A percentile compares a stretch with the other conserved stretches of the same genome.
These are phyloP conservation scores for Oryza australiensis DNA, from an alignment of 176 grass and related monocot species.

Conservation along the genomic window DNA sequence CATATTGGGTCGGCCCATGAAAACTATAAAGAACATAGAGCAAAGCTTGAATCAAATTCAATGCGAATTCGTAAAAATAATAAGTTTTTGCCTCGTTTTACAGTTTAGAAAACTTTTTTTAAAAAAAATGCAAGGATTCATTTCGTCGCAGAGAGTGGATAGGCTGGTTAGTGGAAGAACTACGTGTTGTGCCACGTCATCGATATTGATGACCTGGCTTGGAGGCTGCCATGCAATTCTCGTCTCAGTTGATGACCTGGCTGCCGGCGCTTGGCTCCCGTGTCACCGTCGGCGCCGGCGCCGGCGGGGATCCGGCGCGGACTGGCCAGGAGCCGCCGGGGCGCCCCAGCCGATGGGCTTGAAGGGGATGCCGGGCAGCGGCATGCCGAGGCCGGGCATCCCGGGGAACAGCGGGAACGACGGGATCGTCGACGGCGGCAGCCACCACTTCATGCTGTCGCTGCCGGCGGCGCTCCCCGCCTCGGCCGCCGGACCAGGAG, in stretches of 20 bases:
- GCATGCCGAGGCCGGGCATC: constrained; percentile 36
- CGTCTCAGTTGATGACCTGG: constrained; percentile 28
- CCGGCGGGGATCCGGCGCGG: constrained; percentile 5
- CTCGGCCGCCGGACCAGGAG: background rate
- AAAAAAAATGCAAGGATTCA: background rate
- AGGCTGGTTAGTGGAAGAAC: background rate
- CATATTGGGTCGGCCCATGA: background rate
- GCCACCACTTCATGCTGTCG: constrained; percentile 60
- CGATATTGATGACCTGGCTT: background rate
- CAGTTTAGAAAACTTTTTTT: background rate
- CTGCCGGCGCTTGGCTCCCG: constrained; percentile 17
- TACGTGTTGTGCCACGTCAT: background rate
- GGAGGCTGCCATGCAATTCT: background rate
- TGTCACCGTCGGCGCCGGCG: background rate
- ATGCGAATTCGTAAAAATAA: background rate
- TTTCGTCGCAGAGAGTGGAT: background rate
- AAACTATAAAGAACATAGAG: background rate
- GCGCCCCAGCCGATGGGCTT: constrained; percentile 41
- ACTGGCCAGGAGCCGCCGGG: constrained; percentile 15
- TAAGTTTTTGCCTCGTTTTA: background rate
- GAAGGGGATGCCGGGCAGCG: constrained; percentile 43
- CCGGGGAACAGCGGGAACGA: constrained; percentile 58
- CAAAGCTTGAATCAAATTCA: background rate
- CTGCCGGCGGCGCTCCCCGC: background rate
- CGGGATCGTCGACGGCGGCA: constrained; percentile 58